These are phyloP conservation scores for Ophiostoma ulmi DNA, from an alignment of 2,329 filamentous ascomycete genomes.

Conservation along the genomic window DNA sequence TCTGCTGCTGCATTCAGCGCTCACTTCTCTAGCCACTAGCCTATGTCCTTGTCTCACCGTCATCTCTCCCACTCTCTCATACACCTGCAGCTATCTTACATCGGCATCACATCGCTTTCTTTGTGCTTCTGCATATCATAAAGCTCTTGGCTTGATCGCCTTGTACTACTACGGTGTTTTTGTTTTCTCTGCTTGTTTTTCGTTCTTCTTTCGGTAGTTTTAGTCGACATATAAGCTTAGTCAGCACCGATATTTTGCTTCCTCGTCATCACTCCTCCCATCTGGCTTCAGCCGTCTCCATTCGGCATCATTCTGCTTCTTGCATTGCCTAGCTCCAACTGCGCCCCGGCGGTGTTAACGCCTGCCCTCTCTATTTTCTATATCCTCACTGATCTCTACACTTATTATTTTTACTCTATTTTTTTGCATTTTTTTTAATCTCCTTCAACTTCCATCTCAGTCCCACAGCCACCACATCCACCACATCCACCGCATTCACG, in stretches of 20 bases:
- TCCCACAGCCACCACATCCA: background rate
- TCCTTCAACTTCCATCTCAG: background rate
- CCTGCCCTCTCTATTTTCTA: background rate
- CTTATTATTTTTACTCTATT: background rate
- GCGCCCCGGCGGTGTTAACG: background rate
- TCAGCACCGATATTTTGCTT: background rate
- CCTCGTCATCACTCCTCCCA: background rate
- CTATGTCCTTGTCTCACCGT: slow-evolving; percentile 1
- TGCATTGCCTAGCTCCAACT: background rate
- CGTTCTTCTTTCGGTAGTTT: background rate
- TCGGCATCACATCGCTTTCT: background rate
- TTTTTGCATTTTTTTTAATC: background rate
- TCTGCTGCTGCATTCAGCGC: background rate
- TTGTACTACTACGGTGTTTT: background rate
- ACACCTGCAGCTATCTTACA: slow-evolving; percentile 3
- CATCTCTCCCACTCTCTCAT: background rate
- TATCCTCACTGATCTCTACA: background rate
- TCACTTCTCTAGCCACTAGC: background rate
- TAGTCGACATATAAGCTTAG: background rate
- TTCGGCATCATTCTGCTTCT: slow-evolving; percentile 5
- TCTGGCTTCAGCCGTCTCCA: background rate
- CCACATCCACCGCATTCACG: no score
- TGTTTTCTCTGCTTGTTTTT: background rate
- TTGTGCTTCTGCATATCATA: background rate
- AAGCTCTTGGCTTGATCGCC: background rate